phyloP scores from a whole-genome alignment of 2,329 filamentous ascomycete genomes.

The Zymoseptoria pseudotritici region DNA sequence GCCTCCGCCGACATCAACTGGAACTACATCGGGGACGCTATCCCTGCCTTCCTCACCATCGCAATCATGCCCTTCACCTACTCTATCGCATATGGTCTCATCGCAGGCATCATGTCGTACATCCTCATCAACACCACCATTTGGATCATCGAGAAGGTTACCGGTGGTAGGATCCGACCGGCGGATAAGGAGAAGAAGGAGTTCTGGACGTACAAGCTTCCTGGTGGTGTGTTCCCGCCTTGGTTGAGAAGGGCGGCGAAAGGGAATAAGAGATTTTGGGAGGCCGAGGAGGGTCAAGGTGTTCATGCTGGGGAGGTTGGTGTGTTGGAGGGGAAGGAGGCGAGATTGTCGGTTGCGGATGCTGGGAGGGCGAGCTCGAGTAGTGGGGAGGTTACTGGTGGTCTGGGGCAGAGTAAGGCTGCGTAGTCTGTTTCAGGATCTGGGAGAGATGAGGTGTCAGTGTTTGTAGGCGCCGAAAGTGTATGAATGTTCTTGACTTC shows the following conservation, averaged over 20 bases:
- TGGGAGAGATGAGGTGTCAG: background rate
- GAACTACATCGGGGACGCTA: constrained; percentile 73
- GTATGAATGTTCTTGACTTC: background rate
- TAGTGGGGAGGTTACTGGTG: background rate
- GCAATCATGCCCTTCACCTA: constrained; percentile 86
- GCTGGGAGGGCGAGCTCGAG: background rate
- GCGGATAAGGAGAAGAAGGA: constrained; percentile 71
- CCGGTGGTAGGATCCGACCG: constrained; percentile 63
- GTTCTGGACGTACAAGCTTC: constrained; percentile 69
- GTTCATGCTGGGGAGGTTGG: background rate
- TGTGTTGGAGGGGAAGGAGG: background rate
- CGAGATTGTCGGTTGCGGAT: background rate
- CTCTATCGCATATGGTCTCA: constrained; percentile 79
- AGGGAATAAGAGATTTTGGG: constrained; percentile 72
- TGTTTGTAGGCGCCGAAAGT: background rate
- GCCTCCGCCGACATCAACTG: constrained; percentile 81
- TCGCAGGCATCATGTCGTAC: constrained; percentile 71
- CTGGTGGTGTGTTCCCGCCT: constrained; percentile 65
- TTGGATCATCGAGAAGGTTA: constrained; percentile 59
- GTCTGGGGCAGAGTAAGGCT: background rate
- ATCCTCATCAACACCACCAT: constrained; percentile 65
- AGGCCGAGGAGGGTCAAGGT: constrained; percentile 24
- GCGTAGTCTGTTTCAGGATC: background rate
- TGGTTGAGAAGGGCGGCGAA: constrained; percentile 59
- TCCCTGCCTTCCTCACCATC: constrained; percentile 79